A percentile compares a stretch with the other conserved stretches of the same genome.
Conservation (phyloP, 2,329 filamentous ascomycete genomes). For the Penicillium concentricum region DNA sequence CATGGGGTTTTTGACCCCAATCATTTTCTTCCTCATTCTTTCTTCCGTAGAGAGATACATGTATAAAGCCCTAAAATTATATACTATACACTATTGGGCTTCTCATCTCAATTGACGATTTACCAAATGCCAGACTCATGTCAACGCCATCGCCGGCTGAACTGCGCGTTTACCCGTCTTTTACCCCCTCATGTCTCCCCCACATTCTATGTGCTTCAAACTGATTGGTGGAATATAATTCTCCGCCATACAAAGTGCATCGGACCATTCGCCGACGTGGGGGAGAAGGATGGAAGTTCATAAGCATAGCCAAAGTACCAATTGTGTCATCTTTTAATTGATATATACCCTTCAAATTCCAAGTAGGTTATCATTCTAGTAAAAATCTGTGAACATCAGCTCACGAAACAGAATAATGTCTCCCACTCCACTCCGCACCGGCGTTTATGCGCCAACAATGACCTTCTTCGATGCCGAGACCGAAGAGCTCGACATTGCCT, state of each 20-base stretch:
- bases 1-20: neutral
- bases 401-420: slow-evolving; percentile 25
- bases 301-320: no score
- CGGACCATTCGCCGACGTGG: slow-evolving; percentile 25
- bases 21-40: slow-evolving; percentile 10
- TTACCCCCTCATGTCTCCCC: slow-evolving; percentile 15
- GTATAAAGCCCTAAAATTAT: no score
- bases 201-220: slow-evolving; percentile 9
- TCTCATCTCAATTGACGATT: neutral
- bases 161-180: neutral
- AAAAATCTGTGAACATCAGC: neutral
- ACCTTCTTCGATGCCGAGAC: slow-evolving; percentile 84
- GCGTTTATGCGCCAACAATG: slow-evolving; percentile 86
- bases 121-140: neutral
- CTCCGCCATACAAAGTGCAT: slow-evolving; percentile 21
- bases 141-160: neutral
- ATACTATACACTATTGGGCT: neutral
- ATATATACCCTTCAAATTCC: neutral
- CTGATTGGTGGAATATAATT: slow-evolving; percentile 23
- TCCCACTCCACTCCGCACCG: slow-evolving; percentile 66
- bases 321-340: no score
- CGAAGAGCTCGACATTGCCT: slow-evolving; percentile 78
- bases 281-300: slow-evolving; percentile 9
- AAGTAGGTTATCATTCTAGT: neutral
- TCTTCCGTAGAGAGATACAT: neutral